phyloP scores from a whole-genome alignment of 179 eudicot genomes.

The Camellia oleifera region DNA sequence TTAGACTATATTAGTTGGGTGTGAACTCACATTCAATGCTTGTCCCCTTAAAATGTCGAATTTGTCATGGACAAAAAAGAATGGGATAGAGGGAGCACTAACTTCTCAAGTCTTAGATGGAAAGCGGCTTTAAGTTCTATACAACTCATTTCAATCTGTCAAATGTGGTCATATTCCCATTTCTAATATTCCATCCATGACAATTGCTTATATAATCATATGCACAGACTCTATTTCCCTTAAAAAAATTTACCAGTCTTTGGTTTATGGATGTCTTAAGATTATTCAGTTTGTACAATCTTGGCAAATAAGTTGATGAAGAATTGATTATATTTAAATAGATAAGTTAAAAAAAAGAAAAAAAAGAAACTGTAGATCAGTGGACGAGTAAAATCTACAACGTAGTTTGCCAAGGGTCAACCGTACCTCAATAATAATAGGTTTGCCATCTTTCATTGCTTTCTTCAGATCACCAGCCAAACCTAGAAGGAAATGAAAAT shows the following conservation, averaged over 20 bases:
- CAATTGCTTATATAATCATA: slow-evolving; percentile 1
- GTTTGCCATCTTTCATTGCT: slow-evolving; percentile 99
- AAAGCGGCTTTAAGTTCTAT: background rate
- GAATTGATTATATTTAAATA: background rate
- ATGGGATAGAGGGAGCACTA: background rate
- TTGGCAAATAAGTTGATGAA: background rate
- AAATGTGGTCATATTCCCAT: background rate
- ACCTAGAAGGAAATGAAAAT: slow-evolving; percentile 40
- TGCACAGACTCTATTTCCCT: background rate
- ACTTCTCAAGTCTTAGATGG: background rate
- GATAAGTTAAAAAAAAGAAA: background rate
- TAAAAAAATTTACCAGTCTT: background rate
- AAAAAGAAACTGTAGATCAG: background rate
- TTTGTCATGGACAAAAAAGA: background rate
- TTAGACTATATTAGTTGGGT: background rate
- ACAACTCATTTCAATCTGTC: slow-evolving; percentile 1
- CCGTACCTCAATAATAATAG: slow-evolving; percentile 91
- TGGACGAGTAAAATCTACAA: background rate
- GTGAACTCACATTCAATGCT: background rate
- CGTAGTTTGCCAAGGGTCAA: background rate
- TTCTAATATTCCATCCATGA: background rate
- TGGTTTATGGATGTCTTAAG: background rate
- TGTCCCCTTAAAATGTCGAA: background rate
- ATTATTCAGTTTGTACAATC: background rate
- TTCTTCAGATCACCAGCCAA: slow-evolving; percentile 98